Base-by-base conservation (phyloP, 129 eudicot species). In the Lactuca saligna region DNA sequence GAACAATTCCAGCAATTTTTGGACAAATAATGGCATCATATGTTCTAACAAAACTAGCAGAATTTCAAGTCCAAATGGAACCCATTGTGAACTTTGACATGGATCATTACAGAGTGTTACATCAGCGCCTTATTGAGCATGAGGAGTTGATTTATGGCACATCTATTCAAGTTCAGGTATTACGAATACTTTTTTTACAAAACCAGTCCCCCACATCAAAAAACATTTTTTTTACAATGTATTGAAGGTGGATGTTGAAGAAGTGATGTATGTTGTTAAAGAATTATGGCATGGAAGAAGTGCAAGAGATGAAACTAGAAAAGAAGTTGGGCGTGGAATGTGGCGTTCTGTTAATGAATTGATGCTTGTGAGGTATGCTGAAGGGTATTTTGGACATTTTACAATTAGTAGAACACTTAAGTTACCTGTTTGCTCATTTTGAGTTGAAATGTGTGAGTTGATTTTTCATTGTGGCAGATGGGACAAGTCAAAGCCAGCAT, bases 1-100 rank as follows among this genome's bases (percentile, higher is more conserved):
- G 98, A 69, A 86, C 92, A 33, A 81, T 93, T 62, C 98, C 98
- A 50, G 98, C 98, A 58, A 89, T 93, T 48, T 93, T 93, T 69
- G 98, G 98, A 74, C 98, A 89, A 76, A 88, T 93, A 58, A 93
- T 93, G 98, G 98, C 98, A 63, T 93, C 98, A 54, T 93, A 86
- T 65, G 95, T 89, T 48, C 78, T 89, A 51, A 89, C 96, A 15
- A 79, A 89, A 57, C 80, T 93, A 61, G 98, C 95, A 9, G 90
- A 78, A 61, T 39, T 89, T 59, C 88, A 89, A 81, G 95, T 93
- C 61, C 81, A 93, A 32, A 81, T 80, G 85, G 96, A 93, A 78
- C 98, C 98, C 12, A 81, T 93, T 65, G 98, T 93, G 57, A 93
- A 87, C 77, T 89, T 93, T 71, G 96, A 93, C 66, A 80, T 63